Evolutionary conservation across 257 asterid species (phyloP), one percentile per base, ranked within the genome.

Genomic region (Salvia rosmarinus): DNA sequence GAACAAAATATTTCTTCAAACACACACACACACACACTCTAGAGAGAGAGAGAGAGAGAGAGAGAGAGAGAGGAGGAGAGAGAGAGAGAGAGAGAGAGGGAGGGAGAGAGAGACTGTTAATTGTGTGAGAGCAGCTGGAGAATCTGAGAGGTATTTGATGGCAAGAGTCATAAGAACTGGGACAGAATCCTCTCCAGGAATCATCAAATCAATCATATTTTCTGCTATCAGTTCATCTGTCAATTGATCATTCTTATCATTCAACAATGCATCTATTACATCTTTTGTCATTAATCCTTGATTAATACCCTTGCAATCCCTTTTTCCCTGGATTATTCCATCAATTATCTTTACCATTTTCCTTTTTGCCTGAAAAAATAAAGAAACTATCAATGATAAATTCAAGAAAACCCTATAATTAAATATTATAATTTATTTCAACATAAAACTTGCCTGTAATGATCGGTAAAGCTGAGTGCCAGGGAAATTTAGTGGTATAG

Each of bases 141-240:
- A 87, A 80, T 90, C 95, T 1, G 97, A 93, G 1, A 93, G 87
- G 83, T 85, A 90, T 77, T 90, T 90, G 42, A 93, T 46, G 0
- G 94, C 97, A 77, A 93, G 95, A 74, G 98, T 87, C 39, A 90
- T 81, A 7, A 93, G 90, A n/a, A 88, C 78, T 7, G 98, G 98
- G 4, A 93, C 98, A 2, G 98, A 93, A 80, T 93, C 98, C 68
- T 93, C 97, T 12, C 98, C 98, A 14, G 98, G 98, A 58, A 93
- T 93, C 96, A 93, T 90, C 72, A 93, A 77, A 71, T 89, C 97
- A 58, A 93, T 83, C 73, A 93, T 78, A 58, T 93, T 93, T 75
- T 93, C 97, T 2, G 96, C 87, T 37, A 93, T 87, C 32, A 90
- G 23, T 34, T 88, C 95, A 72, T 93, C 92, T 13, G 86, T 84